A percentile compares a stretch with the other conserved stretches of the same genome.
These are phyloP conservation scores for Aspergillus calidoustus DNA, from an alignment of 2,329 filamentous ascomycete species.

Conservation along the genomic window DNA sequence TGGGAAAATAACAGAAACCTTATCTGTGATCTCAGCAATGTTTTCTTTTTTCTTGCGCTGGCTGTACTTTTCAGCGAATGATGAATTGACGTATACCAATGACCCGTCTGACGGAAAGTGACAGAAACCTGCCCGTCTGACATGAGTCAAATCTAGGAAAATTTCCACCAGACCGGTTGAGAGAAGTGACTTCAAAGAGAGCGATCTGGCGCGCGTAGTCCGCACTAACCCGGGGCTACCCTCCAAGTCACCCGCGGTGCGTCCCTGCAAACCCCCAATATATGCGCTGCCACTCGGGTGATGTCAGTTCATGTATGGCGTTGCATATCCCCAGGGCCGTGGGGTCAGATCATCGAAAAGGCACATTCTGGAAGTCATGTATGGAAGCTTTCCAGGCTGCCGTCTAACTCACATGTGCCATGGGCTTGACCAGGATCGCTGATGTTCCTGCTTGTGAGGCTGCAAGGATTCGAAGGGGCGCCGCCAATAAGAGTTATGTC, in stretches of 20 bases:
- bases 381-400: constrained; percentile 9
- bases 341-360: constrained; percentile 2
- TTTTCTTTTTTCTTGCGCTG: neutral
- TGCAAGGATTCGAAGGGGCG: constrained; percentile 2
- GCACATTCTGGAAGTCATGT: constrained; percentile 9
- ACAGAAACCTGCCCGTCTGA: constrained; percentile 18
- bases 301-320: constrained; percentile 2
- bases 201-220: constrained; percentile 20
- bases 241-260: constrained; percentile 22
- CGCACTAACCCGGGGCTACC: constrained; percentile 15
- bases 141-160: constrained; percentile 22
- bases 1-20: constrained; percentile 1
- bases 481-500: constrained; percentile 14
- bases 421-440: neutral
- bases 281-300: neutral
- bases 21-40: neutral
- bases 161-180: neutral
- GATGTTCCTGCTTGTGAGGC: neutral
- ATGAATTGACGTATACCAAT: constrained; percentile 7
- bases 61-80: neutral
- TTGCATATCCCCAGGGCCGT: neutral
- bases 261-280: neutral
- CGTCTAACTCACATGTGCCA: neutral
- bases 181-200: constrained; percentile 23
- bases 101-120: constrained; percentile 10